Evolutionary conservation across 352 stramenopile species (phyloP), one percentile per base, ranked within the genome.

Genomic region (Pythium diclinum): DNA sequence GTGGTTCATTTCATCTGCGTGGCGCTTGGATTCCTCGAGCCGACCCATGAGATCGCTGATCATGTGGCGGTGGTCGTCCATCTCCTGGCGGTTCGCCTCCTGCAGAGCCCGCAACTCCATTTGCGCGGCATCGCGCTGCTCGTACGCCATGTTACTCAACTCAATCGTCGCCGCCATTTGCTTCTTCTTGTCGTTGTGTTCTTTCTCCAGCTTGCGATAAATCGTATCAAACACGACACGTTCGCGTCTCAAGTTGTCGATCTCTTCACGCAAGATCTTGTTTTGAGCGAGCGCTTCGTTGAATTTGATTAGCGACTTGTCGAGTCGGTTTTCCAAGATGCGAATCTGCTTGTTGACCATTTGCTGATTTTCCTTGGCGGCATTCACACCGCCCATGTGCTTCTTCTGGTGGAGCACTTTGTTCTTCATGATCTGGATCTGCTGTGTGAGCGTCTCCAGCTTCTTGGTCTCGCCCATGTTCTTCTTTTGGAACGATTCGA

Each of bases 221-320:
- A 98, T 97, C 40, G 93, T 94, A 63, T 98, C 95, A 71, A 98
- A 98, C 23, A 97, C 87, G 3, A 98, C 90, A 46, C 95, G 83
- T 69, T 99, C 94, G 16, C 90, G 80, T 28, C 95, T 79, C 52
- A 98, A 70, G 59, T 97, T 92, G 73, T 99, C 94, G 68, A 98
- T 98, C 56, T 98, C 79, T 67, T 97, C 81, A 10, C 91, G 77
- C 28, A 98, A 63, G 23, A 82, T 68, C 67, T 98, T 98, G 72
- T 98, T 98, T 36, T 94, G 76, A 14, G 92, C 89, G 8, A 98
- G 81, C 47, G 89, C 89, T 69, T 98, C 94, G 72, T 99, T 99
- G 62, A 98, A 99, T 72, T 98, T 98, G 33, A 98, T 77, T 16
- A 99, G 77, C 28, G 95, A 96, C 77, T 99, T 98, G 77, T 99